Evolutionary conservation across 2,329 filamentous ascomycete genomes (phyloP).

Genomic region (Fusarium pininemorale): DNA sequence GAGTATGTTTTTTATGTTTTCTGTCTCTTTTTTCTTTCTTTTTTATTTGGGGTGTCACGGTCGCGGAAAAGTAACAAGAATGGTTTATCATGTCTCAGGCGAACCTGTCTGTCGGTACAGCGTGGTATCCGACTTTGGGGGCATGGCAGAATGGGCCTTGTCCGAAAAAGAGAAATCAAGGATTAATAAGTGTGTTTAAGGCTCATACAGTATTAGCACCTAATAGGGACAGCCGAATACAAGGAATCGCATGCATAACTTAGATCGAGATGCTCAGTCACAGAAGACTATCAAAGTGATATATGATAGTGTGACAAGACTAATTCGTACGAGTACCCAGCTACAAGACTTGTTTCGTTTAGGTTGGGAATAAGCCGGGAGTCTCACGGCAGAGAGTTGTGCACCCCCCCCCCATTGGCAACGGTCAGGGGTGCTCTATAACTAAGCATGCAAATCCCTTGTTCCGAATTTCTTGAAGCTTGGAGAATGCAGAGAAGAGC

Average conservation of each 20-base stretch:
- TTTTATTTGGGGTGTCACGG: slow-evolving; percentile 24
- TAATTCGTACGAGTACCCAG: not conserved
- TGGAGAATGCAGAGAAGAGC: not conserved
- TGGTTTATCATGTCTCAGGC: slow-evolving; percentile 28
- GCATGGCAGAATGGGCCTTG: not conserved
- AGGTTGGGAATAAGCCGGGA: slow-evolving; percentile 3
- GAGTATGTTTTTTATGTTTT: slow-evolving; percentile 27
- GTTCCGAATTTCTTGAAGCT: slow-evolving; percentile 4
- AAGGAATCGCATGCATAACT: slow-evolving; percentile 9
- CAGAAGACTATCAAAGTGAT: slow-evolving; percentile 18
- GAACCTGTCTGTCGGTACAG: slow-evolving; percentile 27
- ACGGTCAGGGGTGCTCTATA: not conserved
- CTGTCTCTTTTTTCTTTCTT: not conserved
- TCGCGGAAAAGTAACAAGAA: slow-evolving; percentile 36
- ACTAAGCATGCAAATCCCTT: not conserved
- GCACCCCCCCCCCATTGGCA: not conserved
- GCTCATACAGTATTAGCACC: slow-evolving; percentile 9
- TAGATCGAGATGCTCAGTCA: slow-evolving; percentile 22
- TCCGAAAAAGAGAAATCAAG: not conserved
- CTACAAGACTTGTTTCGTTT: slow-evolving; percentile 2
- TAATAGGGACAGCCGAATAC: slow-evolving; percentile 19
- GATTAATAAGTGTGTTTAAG: slow-evolving; percentile 23
- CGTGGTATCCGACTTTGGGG: slow-evolving; percentile 7
- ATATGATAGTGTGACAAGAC: slow-evolving; percentile 23
- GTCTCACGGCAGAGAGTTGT: not conserved